A percentile compares a stretch with the other conserved stretches of the same genome.
phyloP scores from a whole-genome alignment of 75 land plant genomes.

The Pinus albicaulis region DNA sequence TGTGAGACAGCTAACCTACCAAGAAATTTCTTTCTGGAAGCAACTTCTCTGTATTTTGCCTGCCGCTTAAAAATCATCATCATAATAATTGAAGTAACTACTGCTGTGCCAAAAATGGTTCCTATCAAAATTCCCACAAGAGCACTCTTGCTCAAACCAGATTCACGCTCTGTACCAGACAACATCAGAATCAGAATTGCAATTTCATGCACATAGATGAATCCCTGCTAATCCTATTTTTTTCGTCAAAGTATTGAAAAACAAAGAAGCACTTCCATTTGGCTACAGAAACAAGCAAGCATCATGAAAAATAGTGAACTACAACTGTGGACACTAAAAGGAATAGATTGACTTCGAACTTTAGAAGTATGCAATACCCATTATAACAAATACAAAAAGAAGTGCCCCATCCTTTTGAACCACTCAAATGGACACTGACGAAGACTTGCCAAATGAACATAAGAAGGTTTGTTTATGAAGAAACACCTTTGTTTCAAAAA shows the following conservation, averaged over 20 bases:
- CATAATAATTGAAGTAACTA: conserved; percentile 18
- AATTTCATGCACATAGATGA: background rate
- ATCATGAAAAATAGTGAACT: background rate
- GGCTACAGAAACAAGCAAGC: background rate
- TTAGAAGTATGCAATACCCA: background rate
- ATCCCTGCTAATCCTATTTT: conserved; percentile 1
- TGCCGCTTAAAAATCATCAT: conserved; percentile 15
- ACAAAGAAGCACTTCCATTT: background rate
- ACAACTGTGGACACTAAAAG: too few relatives aligned
- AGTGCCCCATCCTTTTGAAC: background rate
- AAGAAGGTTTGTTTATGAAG: too few relatives aligned
- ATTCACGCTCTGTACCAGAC: conserved; percentile 9
- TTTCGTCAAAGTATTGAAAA: background rate
- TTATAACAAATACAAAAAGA: background rate
- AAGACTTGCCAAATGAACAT: background rate
- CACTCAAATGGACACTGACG: background rate
- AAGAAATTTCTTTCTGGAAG: conserved; percentile 18
- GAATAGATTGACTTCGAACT: background rate
- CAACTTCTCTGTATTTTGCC: background rate
- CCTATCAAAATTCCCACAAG: conserved; percentile 40
- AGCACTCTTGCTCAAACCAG: conserved; percentile 24
- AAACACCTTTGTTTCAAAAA: too few relatives aligned
- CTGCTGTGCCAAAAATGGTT: conserved; percentile 21
- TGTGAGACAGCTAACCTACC: conserved; percentile 8
- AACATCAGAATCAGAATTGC: background rate